Conservation (phyloP, 1,139 yeast species). For the Geotrichum bryndzae region DNA sequence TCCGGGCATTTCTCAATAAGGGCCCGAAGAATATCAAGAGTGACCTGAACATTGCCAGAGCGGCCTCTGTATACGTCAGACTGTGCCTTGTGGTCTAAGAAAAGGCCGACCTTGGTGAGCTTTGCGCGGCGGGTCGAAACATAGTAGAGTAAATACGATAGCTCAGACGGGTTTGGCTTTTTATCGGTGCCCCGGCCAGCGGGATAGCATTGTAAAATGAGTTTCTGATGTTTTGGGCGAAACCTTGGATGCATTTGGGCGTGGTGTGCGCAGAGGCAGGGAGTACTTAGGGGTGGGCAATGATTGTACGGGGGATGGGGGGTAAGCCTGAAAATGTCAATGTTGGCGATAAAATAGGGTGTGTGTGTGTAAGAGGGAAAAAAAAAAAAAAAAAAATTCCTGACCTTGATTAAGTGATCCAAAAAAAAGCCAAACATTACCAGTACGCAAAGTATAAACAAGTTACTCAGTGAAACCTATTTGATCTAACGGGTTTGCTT, state of each 20-base stretch:
- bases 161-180: conserved; percentile 86
- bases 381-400: background rate
- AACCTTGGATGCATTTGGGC: conserved; percentile 9
- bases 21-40: conserved; percentile 63
- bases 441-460: background rate
- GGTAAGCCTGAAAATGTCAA: background rate
- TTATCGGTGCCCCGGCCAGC: conserved; percentile 80
- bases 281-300: background rate
- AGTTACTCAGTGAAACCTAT: background rate
- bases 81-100: conserved; percentile 56
- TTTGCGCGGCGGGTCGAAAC: conserved; percentile 87
- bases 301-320: background rate
- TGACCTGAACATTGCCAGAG: conserved; percentile 77
- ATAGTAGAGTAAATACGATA: conserved; percentile 80
- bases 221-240: conserved; percentile 75
- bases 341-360: background rate
- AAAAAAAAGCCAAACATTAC: background rate
- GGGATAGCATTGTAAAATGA: conserved; percentile 89
- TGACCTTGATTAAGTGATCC: background rate
- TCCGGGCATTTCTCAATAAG: conserved; percentile 73
- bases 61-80: conserved; percentile 58
- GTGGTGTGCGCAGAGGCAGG: background rate
- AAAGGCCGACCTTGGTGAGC: conserved; percentile 75
- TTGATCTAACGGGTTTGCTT: no score
- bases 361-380: background rate